phyloP scores from a whole-genome alignment of 2,329 filamentous ascomycete genomes.

The Raffaelea ambrosiae region DNA sequence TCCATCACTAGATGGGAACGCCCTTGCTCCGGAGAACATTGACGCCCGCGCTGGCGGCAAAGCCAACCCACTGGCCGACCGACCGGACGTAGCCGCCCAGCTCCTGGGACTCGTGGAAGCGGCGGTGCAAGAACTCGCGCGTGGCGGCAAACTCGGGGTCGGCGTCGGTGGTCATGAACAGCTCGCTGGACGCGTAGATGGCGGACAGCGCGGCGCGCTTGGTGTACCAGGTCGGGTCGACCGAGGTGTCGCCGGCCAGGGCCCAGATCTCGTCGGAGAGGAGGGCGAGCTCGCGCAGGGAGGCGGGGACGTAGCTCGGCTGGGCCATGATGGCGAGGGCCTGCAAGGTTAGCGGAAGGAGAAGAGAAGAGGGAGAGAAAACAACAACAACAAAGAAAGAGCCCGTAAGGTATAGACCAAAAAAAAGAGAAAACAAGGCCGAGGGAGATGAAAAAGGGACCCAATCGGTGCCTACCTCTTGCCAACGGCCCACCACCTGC shows the following conservation, averaged over 20 bases:
- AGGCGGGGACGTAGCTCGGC: slow-evolving; percentile 65
- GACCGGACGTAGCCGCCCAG: slow-evolving; percentile 55
- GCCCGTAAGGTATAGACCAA: too few relatives aligned
- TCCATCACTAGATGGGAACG: slow-evolving; percentile 65
- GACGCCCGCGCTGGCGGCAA: slow-evolving; percentile 66
- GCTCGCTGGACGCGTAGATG: slow-evolving; percentile 64
- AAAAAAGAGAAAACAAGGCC: slow-evolving; percentile 1
- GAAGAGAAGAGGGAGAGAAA: neutral
- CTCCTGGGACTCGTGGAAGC: slow-evolving; percentile 60
- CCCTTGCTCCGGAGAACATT: slow-evolving; percentile 87
- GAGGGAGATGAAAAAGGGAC: neutral
- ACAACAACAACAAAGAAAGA: neutral
- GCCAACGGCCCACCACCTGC: slow-evolving; percentile 68
- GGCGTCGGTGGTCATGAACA: slow-evolving; percentile 91
- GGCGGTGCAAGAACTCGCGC: slow-evolving; percentile 66
- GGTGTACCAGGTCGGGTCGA: slow-evolving; percentile 83
- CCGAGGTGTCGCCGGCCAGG: slow-evolving; percentile 69
- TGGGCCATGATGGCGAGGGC: slow-evolving; percentile 88
- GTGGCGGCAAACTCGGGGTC: slow-evolving; percentile 62
- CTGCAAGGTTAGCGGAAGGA: slow-evolving; percentile 28
- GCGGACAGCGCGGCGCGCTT: slow-evolving; percentile 49
- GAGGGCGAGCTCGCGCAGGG: slow-evolving; percentile 67
- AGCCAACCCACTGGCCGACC: slow-evolving; percentile 70
- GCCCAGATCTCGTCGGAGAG: slow-evolving; percentile 92
- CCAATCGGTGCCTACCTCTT: slow-evolving; percentile 78